Conservation (phyloP, 169 alveolate species). For the Amoebophrya sp. region DNA sequence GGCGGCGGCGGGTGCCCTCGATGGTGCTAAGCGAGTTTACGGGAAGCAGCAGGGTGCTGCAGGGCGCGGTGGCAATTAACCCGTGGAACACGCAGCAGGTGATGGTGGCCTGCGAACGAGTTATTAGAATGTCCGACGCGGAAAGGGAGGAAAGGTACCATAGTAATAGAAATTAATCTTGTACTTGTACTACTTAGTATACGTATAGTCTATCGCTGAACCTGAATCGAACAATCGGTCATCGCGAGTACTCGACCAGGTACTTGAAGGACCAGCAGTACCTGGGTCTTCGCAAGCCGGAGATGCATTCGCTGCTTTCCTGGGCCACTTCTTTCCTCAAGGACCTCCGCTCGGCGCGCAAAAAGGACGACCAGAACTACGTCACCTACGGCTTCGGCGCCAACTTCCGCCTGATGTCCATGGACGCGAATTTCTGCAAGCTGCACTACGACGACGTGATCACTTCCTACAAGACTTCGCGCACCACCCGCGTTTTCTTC, state of each 20-base stretch:
- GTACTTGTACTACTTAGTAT: not conserved
- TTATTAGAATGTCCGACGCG: not conserved
- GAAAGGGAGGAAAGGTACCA: not conserved
- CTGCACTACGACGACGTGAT: not conserved
- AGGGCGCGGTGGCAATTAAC: not conserved
- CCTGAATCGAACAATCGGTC: not conserved
- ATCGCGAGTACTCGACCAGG: not conserved
- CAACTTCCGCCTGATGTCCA: constrained; percentile 28
- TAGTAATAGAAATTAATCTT: not conserved
- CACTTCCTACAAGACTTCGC: not conserved
- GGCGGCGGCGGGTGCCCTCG: not conserved
- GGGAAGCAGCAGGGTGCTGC: not conserved
- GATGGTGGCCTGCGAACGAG: not conserved
- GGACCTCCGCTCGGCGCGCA: constrained; percentile 44
- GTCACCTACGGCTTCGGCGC: constrained; percentile 48
- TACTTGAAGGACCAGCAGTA: not conserved
- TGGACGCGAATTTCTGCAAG: not conserved
- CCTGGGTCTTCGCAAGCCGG: too few species aligned
- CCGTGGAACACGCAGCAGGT: not conserved
- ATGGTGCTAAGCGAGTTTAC: not conserved
- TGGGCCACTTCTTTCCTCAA: constrained; percentile 39
- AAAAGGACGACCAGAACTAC: constrained; percentile 42
- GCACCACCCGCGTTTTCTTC: not conserved
- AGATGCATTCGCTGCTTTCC: not conserved
- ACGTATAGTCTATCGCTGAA: not conserved